phyloP scores from a whole-genome alignment of 768 basidiomycete genomes.

The Mycena kentingensis region DNA sequence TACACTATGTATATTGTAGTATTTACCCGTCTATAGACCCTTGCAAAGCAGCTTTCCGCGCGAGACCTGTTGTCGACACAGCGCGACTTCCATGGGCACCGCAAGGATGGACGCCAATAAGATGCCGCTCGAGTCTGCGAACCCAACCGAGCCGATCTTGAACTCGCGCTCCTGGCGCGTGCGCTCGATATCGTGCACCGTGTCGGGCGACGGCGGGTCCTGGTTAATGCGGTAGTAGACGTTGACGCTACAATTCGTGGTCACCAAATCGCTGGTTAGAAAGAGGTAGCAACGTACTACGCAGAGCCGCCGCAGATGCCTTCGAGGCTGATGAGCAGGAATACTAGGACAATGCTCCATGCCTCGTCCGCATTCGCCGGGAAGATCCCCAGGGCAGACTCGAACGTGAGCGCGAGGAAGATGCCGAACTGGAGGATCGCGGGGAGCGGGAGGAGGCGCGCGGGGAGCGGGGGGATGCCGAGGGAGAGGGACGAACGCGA shows the following conservation, averaged over 20 bases:
- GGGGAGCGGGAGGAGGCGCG: slow-evolving; percentile 68
- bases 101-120: slow-evolving; percentile 64
- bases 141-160: slow-evolving; percentile 87
- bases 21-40: slow-evolving; percentile 44
- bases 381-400: slow-evolving; percentile 73
- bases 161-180: slow-evolving; percentile 81
- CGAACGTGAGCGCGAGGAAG: slow-evolving; percentile 60
- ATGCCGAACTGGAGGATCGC: slow-evolving; percentile 72
- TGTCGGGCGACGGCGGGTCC: slow-evolving; percentile 53
- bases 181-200: slow-evolving; percentile 54
- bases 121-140: slow-evolving; percentile 80
- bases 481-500: slow-evolving; percentile 90
- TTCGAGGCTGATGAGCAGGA: slow-evolving; percentile 80
- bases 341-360: slow-evolving; percentile 63
- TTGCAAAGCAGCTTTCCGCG: slow-evolving; percentile 74
- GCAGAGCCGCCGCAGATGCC: slow-evolving; percentile 92
- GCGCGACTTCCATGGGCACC: slow-evolving; percentile 71
- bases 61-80: slow-evolving; percentile 73
- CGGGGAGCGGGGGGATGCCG: slow-evolving; percentile 78
- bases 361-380: slow-evolving; percentile 38
- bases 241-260: slow-evolving; percentile 62
- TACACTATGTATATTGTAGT: slow-evolving; percentile 1
- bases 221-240: slow-evolving; percentile 85
- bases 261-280: slow-evolving; percentile 4
- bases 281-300: slow-evolving; percentile 60